Percentiles rank a stretch among this genome's conserved stretches.
Conservation (phyloP, 75 land plant species). For the Cupressus sempervirens region DNA sequence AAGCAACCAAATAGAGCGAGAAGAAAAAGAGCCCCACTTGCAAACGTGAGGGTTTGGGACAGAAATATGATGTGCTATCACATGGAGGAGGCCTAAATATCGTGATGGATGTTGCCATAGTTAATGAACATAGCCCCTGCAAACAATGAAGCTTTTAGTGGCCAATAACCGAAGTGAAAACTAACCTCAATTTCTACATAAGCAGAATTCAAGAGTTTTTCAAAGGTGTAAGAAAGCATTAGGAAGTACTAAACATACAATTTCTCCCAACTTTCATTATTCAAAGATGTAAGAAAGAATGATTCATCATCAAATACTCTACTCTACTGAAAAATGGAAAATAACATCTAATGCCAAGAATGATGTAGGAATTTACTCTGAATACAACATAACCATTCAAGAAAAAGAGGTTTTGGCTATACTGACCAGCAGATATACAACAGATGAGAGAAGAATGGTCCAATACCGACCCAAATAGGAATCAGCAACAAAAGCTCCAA, state of each 20-base stretch:
- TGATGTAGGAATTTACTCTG: not conserved
- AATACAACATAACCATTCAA: not conserved
- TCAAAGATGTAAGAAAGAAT: too few relatives aligned
- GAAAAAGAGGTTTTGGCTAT: not conserved
- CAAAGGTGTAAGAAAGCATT: not conserved
- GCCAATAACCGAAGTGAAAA: not conserved
- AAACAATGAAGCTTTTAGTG: slow-evolving; percentile 2
- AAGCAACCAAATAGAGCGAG: slow-evolving; percentile 70
- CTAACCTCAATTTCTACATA: not conserved
- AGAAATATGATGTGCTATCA: not conserved
- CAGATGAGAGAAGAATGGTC: slow-evolving; percentile 46
- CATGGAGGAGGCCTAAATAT: slow-evolving; percentile 16
- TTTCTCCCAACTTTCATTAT: not conserved
- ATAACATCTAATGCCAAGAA: not conserved
- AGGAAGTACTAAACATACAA: not conserved
- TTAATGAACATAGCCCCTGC: slow-evolving; percentile 39
- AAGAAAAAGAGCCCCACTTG: slow-evolving; percentile 24
- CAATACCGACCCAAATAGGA: slow-evolving; percentile 46
- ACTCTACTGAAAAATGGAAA: not conserved
- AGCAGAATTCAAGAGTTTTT: not conserved
- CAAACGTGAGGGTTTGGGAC: slow-evolving; percentile 12
- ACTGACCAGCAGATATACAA: slow-evolving; percentile 42
- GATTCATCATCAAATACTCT: not conserved
- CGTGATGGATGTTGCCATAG: slow-evolving; percentile 32
- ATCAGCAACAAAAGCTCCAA: slow-evolving; percentile 52